Evolutionary conservation across 1,139 yeast species (phyloP), one percentile per base, ranked within the genome.

Genomic region (Citeromyces hawaiiensis): DNA sequence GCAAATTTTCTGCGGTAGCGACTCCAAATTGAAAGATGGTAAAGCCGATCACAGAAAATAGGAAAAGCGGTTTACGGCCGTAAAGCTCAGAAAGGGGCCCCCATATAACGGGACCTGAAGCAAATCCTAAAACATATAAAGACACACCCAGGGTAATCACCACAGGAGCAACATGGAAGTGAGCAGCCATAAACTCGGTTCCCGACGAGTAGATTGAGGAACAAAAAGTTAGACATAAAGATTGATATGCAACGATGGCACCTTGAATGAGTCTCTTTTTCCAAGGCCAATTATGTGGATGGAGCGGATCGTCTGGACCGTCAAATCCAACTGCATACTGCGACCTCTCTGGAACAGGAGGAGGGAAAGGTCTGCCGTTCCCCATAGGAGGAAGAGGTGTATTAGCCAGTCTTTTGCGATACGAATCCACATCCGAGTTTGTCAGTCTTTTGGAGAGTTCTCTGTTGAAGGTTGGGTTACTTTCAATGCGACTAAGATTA

Each of bases 91-190:
- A 78, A 36, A 83, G 53, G 4, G 94, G 94, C 15, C 91, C 94
- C 76, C 85, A 83, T 34, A 82, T 48, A 32, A 82, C 62, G 5
- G 94, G 94, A 14, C 94, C 94, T 0, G 81, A 68, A 1, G 93
- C 94, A 56, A 83, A 83, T 16, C 94, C 94, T 36, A 80, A 52
- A 16, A 85, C 94, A 49, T 72, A 85, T 23, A 83, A 63, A 0
- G 93, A 75, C 10, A 83, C 68, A 40, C 83, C 81, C 35, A 83
- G 63, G 8, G 79, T 66, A 6, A 76, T 74, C 4, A 73, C 81
- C 14, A 70, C 75, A 8, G 52, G 46, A 17, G 77, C 73, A 33
- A 81, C 71, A 40, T 68, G 69, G 52, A 56, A 81, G 37, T 60
- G 53, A 30, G 45, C 60, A 45, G 66, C 50, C 36, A 80, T 49